A percentile compares a stretch with the other conserved stretches of the same genome.
phyloP scores from a whole-genome alignment of 202 grass and related monocot genomes.

The Carex sylvatica region DNA sequence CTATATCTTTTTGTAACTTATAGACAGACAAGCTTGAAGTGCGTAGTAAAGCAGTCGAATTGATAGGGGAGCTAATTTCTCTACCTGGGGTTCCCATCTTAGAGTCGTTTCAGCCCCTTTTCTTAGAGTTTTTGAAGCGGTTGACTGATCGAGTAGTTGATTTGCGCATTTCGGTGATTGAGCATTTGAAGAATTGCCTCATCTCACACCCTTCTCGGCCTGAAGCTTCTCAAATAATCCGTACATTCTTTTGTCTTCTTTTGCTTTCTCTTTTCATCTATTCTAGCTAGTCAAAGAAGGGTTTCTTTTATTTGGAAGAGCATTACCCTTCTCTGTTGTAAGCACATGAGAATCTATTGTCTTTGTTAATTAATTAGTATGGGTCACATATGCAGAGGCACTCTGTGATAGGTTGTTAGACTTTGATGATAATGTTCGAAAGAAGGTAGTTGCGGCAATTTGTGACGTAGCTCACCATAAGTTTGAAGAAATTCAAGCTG shows the following conservation, averaged over 20 bases:
- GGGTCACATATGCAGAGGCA: conserved; percentile 61
- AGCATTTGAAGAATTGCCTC: conserved; percentile 90
- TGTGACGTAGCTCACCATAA: conserved; percentile 83
- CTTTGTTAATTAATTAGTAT: conserved; percentile 21
- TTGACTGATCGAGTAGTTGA: conserved; percentile 89
- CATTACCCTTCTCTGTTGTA: conserved; percentile 8
- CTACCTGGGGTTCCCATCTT: conserved; percentile 62
- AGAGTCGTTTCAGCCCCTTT: conserved; percentile 87
- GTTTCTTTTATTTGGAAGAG: background rate
- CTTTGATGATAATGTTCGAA: conserved; percentile 95
- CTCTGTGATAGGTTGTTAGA: conserved; percentile 90
- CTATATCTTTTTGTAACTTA: conserved; percentile 8
- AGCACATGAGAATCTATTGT: conserved; percentile 11
- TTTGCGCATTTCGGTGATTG: conserved; percentile 83
- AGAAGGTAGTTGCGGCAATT: conserved; percentile 82
- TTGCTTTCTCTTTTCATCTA: background rate
- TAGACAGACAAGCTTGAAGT: conserved; percentile 91
- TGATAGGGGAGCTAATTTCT: conserved; percentile 92
- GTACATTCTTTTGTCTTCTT: conserved; percentile 38
- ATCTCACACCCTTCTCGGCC: conserved; percentile 69
- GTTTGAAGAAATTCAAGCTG: conserved; percentile 58
- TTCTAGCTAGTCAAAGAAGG: background rate
- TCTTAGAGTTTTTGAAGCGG: conserved; percentile 85
- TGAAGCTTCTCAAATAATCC: conserved; percentile 82
- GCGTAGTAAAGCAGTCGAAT: conserved; percentile 74